phyloP scores from a whole-genome alignment of 1,284 basidiomycete species.

The Cryptococcus sp. region DNA sequence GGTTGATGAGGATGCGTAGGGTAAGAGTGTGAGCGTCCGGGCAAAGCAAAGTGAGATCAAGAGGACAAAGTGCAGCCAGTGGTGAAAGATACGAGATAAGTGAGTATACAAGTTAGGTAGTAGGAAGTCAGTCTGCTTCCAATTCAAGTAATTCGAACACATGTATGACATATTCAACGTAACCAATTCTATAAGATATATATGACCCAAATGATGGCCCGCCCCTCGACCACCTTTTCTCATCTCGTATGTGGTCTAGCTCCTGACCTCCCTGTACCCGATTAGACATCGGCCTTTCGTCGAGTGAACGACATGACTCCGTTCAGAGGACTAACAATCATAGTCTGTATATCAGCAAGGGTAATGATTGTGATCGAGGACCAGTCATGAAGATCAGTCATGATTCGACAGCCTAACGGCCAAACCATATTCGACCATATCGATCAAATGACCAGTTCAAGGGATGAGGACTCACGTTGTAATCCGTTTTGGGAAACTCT shows the following conservation, averaged over 20 bases:
- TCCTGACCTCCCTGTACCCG: too few species aligned
- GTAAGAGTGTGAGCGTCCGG: background rate
- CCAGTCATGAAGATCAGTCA: slow-evolving; percentile 1
- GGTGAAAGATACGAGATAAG: too few species aligned
- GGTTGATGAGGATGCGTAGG: slow-evolving; percentile 9
- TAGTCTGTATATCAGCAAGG: slow-evolving; percentile 52
- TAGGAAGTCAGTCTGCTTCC: too few species aligned
- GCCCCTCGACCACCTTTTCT: too few species aligned
- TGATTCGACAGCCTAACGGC: background rate
- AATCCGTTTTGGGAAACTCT: slow-evolving; percentile 76
- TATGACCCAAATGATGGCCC: too few species aligned
- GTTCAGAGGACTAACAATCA: slow-evolving; percentile 62
- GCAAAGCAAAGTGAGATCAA: background rate
- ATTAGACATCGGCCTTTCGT: slow-evolving; percentile 16
- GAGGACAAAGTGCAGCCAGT: too few species aligned
- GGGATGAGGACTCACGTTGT: slow-evolving; percentile 60
- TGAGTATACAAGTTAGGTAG: too few species aligned
- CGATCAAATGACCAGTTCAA: background rate
- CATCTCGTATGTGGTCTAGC: too few species aligned
- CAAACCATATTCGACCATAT: background rate
- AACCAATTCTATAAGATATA: too few species aligned
- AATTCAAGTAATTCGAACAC: too few species aligned
- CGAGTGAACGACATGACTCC: slow-evolving; percentile 29
- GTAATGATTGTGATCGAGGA: background rate
- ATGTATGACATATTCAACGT: too few species aligned